A percentile compares a stretch with the other conserved stretches of the same genome.
These are phyloP conservation scores for Fraxinus quadrangulata DNA, from an alignment of 257 asterid genomes.

Conservation along the genomic window DNA sequence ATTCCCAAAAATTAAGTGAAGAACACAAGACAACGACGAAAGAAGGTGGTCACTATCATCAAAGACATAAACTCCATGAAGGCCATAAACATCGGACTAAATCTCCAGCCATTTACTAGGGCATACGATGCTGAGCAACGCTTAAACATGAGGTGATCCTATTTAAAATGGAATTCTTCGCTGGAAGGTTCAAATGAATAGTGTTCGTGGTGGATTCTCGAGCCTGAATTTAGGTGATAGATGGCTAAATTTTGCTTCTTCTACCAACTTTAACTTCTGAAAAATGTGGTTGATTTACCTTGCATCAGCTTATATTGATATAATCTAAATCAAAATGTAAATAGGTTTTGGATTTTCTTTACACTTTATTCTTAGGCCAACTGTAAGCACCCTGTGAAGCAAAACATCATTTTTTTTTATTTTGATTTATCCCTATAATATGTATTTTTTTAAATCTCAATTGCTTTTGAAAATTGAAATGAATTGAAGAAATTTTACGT, in stretches of 20 bases:
- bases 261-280: neutral
- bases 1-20: neutral
- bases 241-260: neutral
- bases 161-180: too few relatives aligned
- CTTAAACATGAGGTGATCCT: too few relatives aligned
- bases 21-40: neutral
- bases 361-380: neutral
- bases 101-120: neutral
- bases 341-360: neutral
- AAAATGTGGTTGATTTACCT: neutral
- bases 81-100: neutral
- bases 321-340: neutral
- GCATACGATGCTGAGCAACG: too few relatives aligned
- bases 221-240: neutral
- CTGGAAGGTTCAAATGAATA: too few relatives aligned
- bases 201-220: neutral
- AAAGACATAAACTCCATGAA: constrained; percentile 5
- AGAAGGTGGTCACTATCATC: neutral
- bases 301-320: neutral
- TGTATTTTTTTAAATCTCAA: too few relatives aligned
- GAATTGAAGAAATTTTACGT: neutral
- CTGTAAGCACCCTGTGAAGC: neutral
- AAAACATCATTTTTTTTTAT: too few relatives aligned
- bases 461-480: neutral
- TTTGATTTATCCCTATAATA: too few relatives aligned